Percentiles rank a stretch among this genome's conserved stretches.
Evolutionary conservation across 192 early-diverging fungal species (phyloP).

Genomic region (Entophlyctis luteolus): DNA sequence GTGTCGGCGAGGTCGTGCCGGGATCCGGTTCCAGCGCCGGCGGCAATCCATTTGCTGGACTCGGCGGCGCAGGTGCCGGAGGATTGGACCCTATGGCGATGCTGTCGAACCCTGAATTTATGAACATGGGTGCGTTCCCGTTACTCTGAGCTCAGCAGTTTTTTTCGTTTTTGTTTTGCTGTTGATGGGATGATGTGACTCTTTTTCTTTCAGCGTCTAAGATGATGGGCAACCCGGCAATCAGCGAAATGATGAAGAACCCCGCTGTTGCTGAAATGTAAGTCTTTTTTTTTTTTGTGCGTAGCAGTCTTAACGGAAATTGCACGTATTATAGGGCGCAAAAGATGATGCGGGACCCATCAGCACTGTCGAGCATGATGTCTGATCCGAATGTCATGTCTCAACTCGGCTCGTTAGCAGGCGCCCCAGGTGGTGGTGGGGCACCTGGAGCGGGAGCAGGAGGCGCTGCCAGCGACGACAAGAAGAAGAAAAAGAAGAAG

Average conservation of each 20-base stretch:
- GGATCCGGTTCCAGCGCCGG: slow-evolving; percentile 2
- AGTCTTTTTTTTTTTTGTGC: slow-evolving; percentile 17
- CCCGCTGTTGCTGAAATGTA: slow-evolving; percentile 82
- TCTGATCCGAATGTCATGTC: slow-evolving; percentile 62
- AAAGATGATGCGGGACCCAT: slow-evolving; percentile 70
- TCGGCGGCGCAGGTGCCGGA: slow-evolving; percentile 49
- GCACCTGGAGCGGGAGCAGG: background rate
- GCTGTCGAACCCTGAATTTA: slow-evolving; percentile 90
- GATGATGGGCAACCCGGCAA: slow-evolving; percentile 67
- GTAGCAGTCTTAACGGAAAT: background rate
- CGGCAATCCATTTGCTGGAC: slow-evolving; percentile 48
- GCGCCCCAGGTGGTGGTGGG: background rate
- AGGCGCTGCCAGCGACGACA: background rate
- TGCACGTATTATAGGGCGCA: slow-evolving; percentile 56
- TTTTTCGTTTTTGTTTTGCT: background rate
- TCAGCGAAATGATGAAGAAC: slow-evolving; percentile 88
- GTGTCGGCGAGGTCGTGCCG: slow-evolving; percentile 20
- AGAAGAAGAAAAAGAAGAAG: slow-evolving; percentile 25
- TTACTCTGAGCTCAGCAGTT: background rate
- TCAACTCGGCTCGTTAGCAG: background rate
- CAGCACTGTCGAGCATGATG: slow-evolving; percentile 61
- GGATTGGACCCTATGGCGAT: slow-evolving; percentile 71
- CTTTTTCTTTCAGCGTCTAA: slow-evolving; percentile 15
- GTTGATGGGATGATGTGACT: background rate
- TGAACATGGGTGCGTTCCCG: slow-evolving; percentile 84